Base-by-base conservation (phyloP, 257 asterid genomes). In the Solanum ossicruentum region DNA sequence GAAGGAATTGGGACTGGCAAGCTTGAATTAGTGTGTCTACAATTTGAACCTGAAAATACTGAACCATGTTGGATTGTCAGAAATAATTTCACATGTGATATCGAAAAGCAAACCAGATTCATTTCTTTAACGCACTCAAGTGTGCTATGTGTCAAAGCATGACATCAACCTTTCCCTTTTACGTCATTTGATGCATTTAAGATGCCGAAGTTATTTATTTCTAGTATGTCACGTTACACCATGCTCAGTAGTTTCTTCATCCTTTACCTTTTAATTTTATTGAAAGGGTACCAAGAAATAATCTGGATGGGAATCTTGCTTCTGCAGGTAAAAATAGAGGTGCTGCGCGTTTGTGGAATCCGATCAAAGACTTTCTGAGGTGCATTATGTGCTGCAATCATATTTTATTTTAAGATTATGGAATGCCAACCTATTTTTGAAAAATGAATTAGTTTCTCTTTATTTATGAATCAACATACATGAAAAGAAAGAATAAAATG, bases 331-430 rank as follows among this genome's bases (percentile, higher is more conserved):
- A 84, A 84, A 86, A 85, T 52, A 73, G 77, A 87, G 85, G 90
- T 88, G 89, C 45, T 72, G 80, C 57, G 28, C 85, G 54, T 88
- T 87, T 94, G 89, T 95, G 97, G 97, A 91, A 91, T 81, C 92
- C 97, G 77, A 84, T 96, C 83, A 92, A 90, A 89, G 90, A 92
- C 77, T 82, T 95, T 55, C 87, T 92, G 81, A 63, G 97, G 98
- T 96, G 92, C 84, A 91, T 12, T 83, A 67, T 83, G 36, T 49
- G 13, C 26, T 28, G 61, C 65, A 15, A 78, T 26, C 49, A 23
- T 18, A 39, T 78, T 26, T 51, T 23, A 23, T 26, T 12, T 52
- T 49, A 52, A 26, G 45, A 51, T 16, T 51, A 49, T 21, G 43
- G 47, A 23, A 49, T 51, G 10, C 18, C 63, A 7, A 23, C 82